phyloP scores from a whole-genome alignment of 2,329 filamentous ascomycete species.

The Fusarium kyushuense region DNA sequence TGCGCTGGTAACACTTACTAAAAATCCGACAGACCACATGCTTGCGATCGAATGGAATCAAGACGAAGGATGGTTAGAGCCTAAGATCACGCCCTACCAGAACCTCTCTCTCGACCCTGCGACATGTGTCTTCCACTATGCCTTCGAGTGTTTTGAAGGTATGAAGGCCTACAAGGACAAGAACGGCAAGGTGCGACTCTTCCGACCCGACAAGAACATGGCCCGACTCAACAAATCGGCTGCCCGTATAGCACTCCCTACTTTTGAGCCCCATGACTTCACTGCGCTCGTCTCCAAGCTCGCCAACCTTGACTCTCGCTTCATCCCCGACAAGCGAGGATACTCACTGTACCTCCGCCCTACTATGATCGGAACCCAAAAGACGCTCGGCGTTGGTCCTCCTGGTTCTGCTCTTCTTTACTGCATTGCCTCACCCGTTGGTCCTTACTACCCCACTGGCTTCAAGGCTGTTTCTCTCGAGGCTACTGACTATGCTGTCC shows the following conservation, averaged over 20 bases:
- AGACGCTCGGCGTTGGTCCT: conserved; percentile 91
- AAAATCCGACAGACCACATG: conserved; percentile 83
- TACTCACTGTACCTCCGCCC: conserved; percentile 97
- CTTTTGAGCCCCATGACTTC: conserved; percentile 78
- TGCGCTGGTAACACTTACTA: conserved; percentile 15
- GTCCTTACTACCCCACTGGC: conserved; percentile 97
- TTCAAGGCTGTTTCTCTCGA: conserved; percentile 98
- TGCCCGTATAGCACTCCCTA: conserved; percentile 91
- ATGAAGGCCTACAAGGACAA: conserved; percentile 99
- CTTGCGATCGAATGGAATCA: conserved; percentile 94
- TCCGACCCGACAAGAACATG: conserved; percentile 98
- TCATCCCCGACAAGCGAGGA: conserved; percentile 87
- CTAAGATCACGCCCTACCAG: conserved; percentile 91
- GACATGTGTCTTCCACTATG: conserved; percentile 98
- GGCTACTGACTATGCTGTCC: conserved; percentile 95
- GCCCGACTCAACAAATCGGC: conserved; percentile 90
- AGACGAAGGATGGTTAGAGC: conserved; percentile 82
- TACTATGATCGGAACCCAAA: conserved; percentile 97
- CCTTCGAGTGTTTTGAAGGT: conserved; percentile 97
- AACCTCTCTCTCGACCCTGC: conserved; percentile 97
- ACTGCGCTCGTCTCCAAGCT: conserved; percentile 86
- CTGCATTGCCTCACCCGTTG: conserved; percentile 95
- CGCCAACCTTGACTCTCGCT: conserved; percentile 83
- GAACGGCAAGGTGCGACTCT: conserved; percentile 82
- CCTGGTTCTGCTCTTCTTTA: conserved; percentile 92